Evolutionary conservation across 106 monocot species (phyloP), one percentile per base, ranked within the genome.

Genomic region (Acorus gramineus): DNA sequence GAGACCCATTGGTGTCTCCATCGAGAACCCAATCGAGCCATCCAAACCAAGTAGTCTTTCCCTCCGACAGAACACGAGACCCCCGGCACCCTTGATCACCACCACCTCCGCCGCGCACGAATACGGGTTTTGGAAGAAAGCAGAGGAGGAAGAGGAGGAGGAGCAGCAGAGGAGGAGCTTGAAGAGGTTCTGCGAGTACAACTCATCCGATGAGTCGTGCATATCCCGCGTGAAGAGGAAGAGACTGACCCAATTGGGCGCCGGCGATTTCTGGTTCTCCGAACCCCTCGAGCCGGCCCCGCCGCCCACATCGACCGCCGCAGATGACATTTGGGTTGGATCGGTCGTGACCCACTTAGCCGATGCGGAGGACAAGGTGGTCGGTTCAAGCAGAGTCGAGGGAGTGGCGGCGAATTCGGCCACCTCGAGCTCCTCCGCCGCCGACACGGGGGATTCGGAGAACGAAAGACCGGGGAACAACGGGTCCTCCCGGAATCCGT

Each of bases 101-200:
- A 10, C 49, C 46, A 4, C 3, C 54, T 11, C 62, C 49, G 14
- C 47, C 53, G 5, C 46, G 72, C 10, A 5, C 1, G 57, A 9
- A 14, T 28, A 28, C 1, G 28, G 28, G 0, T 28, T 28, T 28
- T 28, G 11, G 47, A 76, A 76, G 42, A 54, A 52, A n/a, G 52
- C 47, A 11, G 75, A 47, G 44, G 65, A 47, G 8, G 46, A 7
- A 11, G n/a, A 4, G 6, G 42, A 45, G 11, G 49, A 56, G 71
- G 70, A 63, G 46, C 54, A 64, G 42, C 49, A 62, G 4, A 61
- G 49, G n/a, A 62, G 66, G 52, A 59, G 61, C 46, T 71, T 65
- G 65, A 84, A 89, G 84, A 74, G 84, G 42, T 75, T 66, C 46
- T 74, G 55, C 14, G 77, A 85, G n/a, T 57, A 69, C 60, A 63